Percentiles rank a stretch among this genome's conserved stretches.
Evolutionary conservation across 2,329 filamentous ascomycete genomes (phyloP).

Genomic region (Fusarium gaditjirri): DNA sequence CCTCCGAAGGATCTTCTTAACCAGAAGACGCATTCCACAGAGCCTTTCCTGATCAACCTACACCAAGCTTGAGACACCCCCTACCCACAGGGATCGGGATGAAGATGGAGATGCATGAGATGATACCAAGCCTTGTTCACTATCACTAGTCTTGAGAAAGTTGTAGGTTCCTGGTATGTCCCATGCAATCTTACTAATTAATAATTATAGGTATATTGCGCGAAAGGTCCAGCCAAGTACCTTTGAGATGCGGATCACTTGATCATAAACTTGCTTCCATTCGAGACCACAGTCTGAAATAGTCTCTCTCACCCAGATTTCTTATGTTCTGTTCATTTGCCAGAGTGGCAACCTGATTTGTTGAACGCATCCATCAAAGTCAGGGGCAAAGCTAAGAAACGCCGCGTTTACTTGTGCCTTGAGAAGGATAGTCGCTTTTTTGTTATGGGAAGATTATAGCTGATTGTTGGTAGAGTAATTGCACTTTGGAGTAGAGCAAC

Average conservation of each 20-base stretch:
- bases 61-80: neutral
- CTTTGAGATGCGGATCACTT: no score
- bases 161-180: neutral
- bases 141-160: neutral
- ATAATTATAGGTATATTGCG: neutral
- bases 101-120: neutral
- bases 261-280: accelerated
- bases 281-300: neutral
- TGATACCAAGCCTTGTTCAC: neutral
- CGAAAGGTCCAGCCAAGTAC: neutral
- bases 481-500: neutral
- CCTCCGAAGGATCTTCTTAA: neutral
- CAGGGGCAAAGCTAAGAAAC: neutral
- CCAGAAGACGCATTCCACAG: neutral
- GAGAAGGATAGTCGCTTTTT: neutral
- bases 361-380: neutral
- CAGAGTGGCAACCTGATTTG: neutral
- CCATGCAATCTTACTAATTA: neutral
- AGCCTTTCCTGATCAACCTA: neutral
- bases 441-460: neutral
- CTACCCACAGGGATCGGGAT: neutral
- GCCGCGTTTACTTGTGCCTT: neutral
- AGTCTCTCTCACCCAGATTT: neutral
- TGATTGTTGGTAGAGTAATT: neutral
- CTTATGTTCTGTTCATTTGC: neutral